A percentile compares a stretch with the other conserved stretches of the same genome.
phyloP scores from a whole-genome alignment of 768 basidiomycete genomes.

The Kwoniella pini region DNA sequence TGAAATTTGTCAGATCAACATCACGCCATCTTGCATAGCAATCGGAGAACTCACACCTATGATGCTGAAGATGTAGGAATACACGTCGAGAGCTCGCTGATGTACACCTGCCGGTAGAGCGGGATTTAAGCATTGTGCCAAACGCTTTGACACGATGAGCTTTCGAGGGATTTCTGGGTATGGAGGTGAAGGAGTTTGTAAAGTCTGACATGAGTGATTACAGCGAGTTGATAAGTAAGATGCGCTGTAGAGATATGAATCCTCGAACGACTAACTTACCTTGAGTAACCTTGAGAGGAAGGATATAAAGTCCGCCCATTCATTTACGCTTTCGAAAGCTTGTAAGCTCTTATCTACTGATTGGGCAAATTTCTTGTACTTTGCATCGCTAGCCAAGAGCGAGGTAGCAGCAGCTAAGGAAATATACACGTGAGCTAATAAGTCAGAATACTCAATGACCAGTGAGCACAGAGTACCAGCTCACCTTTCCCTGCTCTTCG shows the following conservation, averaged over 20 bases:
- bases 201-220: conserved; percentile 62
- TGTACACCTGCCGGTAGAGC: conserved; percentile 95
- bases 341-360: conserved; percentile 90
- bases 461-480: no score
- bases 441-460: no score
- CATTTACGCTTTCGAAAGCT: conserved; percentile 92
- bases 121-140: conserved; percentile 96
- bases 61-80: conserved; percentile 84
- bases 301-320: conserved; percentile 99
- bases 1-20: not conserved
- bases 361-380: conserved; percentile 88
- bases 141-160: conserved; percentile 86
- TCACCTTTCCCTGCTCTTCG: conserved; percentile 39
- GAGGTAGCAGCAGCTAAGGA: conserved; percentile 38
- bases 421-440: no score
- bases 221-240: no score
- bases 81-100: conserved; percentile 93
- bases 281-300: conserved; percentile 93
- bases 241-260: no score
- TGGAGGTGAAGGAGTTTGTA: conserved; percentile 80
- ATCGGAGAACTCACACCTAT: conserved; percentile 67
- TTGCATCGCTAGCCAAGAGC: conserved; percentile 64
- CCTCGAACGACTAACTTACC: conserved; percentile 58
- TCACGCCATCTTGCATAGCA: conserved; percentile 4
- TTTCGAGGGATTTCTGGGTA: conserved; percentile 97